Base-by-base conservation (phyloP, 345 rosid species). In the Boechera retrofracta region DNA sequence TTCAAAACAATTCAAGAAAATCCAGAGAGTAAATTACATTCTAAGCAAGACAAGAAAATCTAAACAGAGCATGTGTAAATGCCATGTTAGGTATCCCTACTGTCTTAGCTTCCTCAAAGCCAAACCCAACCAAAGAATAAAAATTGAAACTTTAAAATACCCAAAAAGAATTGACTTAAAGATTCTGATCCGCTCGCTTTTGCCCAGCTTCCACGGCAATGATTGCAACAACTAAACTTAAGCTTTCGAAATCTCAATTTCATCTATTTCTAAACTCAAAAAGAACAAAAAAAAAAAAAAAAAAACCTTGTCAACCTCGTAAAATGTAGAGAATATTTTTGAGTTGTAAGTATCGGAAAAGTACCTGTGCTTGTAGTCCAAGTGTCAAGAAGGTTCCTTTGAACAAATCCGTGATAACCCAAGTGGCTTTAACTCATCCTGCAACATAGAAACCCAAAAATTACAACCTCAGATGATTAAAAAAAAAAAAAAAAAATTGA, bases 41-140 rank as follows among this genome's bases (percentile, higher is more conserved):
- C 57, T 44, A 44, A 62, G 32, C 53, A 72, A 9, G 48, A 45
- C 49, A 61, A 60, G 59, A 38, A 72, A 39, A 29, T 18, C 3
- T 55, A 73, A 47, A 16, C 61, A 75, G 53, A 58, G 67, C 4
- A 75, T 10, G 78, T 15, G 63, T 69, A 61, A 76, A 61, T 69
- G 39, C 70, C 11, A n/a, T 44, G 75, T 69, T 77, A 70, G 80
- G 75, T 49, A 62, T 54, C 64, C 42, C 57, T 69, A 76, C 48
- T 68, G 53, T 51, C 67, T 47, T 69, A 76, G 79, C 56, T 69
- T 63, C 70, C 26, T 33, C 67, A 75, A 62, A 76, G n/a, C 79
- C 31, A 61, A 52, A 61, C 56, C 24, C 56, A 24, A 42, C 48
- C 39, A 26, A 26, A 52, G 10, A 76, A 44, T 42, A 24, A 69